These are phyloP conservation scores for Penicillium pulvis DNA, from an alignment of 495 filamentous ascomycete species.

Conservation along the genomic window DNA sequence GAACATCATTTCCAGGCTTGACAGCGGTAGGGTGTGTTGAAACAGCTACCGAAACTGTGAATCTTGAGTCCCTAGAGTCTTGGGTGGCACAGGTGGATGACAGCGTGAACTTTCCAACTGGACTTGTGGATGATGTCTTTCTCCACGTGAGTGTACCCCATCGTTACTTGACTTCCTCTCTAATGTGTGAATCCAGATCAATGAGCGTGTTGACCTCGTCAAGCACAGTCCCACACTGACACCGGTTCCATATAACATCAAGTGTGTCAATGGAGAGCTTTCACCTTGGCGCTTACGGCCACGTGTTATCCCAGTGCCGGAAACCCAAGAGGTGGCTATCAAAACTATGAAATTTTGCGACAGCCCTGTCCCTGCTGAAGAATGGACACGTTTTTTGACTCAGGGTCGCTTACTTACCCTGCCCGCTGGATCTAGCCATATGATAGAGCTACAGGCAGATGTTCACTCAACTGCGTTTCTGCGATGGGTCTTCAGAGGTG, in stretches of 20 bases:
- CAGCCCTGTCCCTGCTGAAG: constrained; percentile 11
- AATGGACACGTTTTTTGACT: constrained; percentile 27
- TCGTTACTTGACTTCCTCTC: background rate
- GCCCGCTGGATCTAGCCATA: constrained; percentile 24
- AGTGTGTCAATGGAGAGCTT: constrained; percentile 38
- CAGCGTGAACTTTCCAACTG: constrained; percentile 34
- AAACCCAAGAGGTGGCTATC: constrained; percentile 21
- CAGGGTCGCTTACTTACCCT: constrained; percentile 18
- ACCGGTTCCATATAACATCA: constrained; percentile 31
- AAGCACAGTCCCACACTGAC: background rate
- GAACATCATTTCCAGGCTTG: constrained; percentile 36
- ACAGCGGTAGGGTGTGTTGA: constrained; percentile 32
- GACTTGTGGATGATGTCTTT: constrained; percentile 40
- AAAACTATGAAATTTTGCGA: constrained; percentile 27
- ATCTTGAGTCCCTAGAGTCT: constrained; percentile 21
- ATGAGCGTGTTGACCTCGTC: constrained; percentile 33
- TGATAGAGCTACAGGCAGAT: constrained; percentile 37
- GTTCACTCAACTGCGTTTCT: constrained; percentile 42
- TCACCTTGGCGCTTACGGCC: constrained; percentile 36
- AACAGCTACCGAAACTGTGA: constrained; percentile 16
- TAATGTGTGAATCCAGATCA: constrained; percentile 26
- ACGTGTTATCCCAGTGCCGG: constrained; percentile 37
- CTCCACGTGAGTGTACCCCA: constrained; percentile 34
- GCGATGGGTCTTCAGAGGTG: constrained; percentile 31
- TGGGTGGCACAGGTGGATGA: constrained; percentile 34